Percentiles rank a stretch among this genome's conserved stretches.
Evolutionary conservation across 2,329 filamentous ascomycete genomes (phyloP).

Genomic region (Ophiosphaerella narmari): DNA sequence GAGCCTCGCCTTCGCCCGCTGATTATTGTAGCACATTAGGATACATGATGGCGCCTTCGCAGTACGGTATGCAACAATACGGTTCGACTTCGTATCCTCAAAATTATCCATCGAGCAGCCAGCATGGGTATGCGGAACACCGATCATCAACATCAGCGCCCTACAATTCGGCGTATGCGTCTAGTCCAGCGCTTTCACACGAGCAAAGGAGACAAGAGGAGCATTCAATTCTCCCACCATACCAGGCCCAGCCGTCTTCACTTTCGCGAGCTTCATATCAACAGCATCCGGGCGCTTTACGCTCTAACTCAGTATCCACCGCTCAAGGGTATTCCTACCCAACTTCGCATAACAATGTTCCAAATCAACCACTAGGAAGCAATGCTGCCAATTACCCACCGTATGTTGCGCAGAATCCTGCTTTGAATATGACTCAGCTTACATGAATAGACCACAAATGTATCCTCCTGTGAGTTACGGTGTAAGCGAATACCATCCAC

Average conservation of each 20-base stretch:
- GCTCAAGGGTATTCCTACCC: conserved; percentile 40
- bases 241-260: conserved; percentile 31
- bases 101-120: conserved; percentile 36
- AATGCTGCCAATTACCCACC: conserved; percentile 40
- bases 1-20: conserved; percentile 7
- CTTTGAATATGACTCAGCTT: conserved; percentile 4
- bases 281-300: conserved; percentile 36
- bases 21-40: conserved; percentile 41
- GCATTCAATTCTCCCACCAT: conserved; percentile 35
- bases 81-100: conserved; percentile 39
- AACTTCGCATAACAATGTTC: conserved; percentile 34
- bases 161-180: conserved; percentile 36
- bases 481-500: conserved; percentile 39
- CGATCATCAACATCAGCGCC: conserved; percentile 31
- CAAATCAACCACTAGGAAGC: conserved; percentile 32
- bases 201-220: conserved; percentile 36
- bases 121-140: conserved; percentile 36
- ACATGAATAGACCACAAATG: conserved; percentile 30
- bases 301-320: conserved; percentile 33
- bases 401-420: conserved; percentile 21
- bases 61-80: conserved; percentile 46
- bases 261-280: conserved; percentile 41
- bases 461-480: conserved; percentile 43
- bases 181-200: conserved; percentile 30
- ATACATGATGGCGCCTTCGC: conserved; percentile 48